Percentiles rank a stretch among this genome's conserved stretches.
These are phyloP conservation scores for Onygenales sp. DNA, from an alignment of 2,329 filamentous ascomycete species.

Conservation along the genomic window DNA sequence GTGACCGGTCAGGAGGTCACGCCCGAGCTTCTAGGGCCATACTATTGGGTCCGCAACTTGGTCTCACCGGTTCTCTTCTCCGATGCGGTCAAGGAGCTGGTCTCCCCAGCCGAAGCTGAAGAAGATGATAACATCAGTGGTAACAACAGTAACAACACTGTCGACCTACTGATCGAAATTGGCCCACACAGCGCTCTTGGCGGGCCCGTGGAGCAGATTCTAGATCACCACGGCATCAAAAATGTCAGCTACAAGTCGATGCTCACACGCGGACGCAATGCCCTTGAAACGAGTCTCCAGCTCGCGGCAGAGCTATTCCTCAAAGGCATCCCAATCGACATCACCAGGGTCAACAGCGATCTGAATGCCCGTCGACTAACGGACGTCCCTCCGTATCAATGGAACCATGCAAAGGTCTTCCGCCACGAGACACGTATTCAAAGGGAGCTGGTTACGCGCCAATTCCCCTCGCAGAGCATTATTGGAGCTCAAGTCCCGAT, in stretches of 20 bases:
- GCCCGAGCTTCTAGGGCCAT: neutral
- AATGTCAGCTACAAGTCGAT: constrained; percentile 4
- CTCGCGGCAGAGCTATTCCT: constrained; percentile 1
- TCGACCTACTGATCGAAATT: constrained; percentile 13
- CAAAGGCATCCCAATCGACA: neutral
- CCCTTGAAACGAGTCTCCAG: neutral
- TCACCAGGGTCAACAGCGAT: constrained; percentile 2
- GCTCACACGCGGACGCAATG: constrained; percentile 6
- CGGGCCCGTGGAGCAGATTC: constrained; percentile 10
- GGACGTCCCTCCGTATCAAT: constrained; percentile 10
- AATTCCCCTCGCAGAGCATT: constrained; percentile 1
- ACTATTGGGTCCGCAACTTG: constrained; percentile 16
- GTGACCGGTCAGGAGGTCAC: constrained; percentile 9
- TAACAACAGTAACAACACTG: constrained; percentile 1
- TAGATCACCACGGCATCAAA: neutral
- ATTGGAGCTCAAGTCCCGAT: neutral
- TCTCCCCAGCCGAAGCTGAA: neutral
- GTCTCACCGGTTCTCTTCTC: constrained; percentile 12
- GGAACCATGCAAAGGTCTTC: constrained; percentile 7
- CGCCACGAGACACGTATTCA: neutral
- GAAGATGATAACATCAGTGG: neutral
- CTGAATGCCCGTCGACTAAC: neutral
- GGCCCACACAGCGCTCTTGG: constrained; percentile 14
- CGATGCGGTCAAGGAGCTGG: constrained; percentile 3
- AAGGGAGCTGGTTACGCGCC: neutral